phyloP scores from a whole-genome alignment of 768 basidiomycete species.

The Termitomyces sp. region DNA sequence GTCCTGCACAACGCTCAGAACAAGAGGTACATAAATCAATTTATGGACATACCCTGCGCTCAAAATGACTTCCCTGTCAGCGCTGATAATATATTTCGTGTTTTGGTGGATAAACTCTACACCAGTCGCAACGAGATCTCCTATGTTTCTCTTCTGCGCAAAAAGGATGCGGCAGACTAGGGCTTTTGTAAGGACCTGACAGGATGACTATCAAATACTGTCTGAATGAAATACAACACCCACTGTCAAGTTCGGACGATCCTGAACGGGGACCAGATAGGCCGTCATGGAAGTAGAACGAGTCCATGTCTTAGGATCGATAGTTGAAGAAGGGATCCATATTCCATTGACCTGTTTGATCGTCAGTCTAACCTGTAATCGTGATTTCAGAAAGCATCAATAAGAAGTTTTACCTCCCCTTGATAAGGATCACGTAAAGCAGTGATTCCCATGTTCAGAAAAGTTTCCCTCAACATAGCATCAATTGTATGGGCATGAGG shows the following conservation, averaged over 20 bases:
- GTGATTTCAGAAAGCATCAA: background rate
- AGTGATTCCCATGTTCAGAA: constrained; percentile 20
- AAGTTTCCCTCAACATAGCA: constrained; percentile 17
- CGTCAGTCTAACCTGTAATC: background rate
- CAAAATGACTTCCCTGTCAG: constrained; percentile 47
- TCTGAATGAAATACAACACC: constrained; percentile 4
- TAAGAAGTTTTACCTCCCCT: constrained; percentile 17
- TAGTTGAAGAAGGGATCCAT: constrained; percentile 7
- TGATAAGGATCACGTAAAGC: constrained; percentile 23
- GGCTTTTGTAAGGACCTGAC: constrained; percentile 14
- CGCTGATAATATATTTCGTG: constrained; percentile 27
- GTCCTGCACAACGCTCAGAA: constrained; percentile 2
- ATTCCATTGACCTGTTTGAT: constrained; percentile 18
- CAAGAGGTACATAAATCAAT: background rate
- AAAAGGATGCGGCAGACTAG: constrained; percentile 22
- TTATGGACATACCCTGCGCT: constrained; percentile 28
- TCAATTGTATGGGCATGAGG: constrained; percentile 22
- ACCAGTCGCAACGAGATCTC: constrained; percentile 34
- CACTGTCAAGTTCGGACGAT: constrained; percentile 6
- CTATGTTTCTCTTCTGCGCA: constrained; percentile 2
- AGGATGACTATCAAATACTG: background rate
- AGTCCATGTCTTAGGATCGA: constrained; percentile 21
- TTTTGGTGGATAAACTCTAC: constrained; percentile 36
- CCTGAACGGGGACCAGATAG: constrained; percentile 8
- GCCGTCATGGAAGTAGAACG: constrained; percentile 26